Conservation (phyloP, 169 alveolate genomes). For the Theileria annulata region DNA sequence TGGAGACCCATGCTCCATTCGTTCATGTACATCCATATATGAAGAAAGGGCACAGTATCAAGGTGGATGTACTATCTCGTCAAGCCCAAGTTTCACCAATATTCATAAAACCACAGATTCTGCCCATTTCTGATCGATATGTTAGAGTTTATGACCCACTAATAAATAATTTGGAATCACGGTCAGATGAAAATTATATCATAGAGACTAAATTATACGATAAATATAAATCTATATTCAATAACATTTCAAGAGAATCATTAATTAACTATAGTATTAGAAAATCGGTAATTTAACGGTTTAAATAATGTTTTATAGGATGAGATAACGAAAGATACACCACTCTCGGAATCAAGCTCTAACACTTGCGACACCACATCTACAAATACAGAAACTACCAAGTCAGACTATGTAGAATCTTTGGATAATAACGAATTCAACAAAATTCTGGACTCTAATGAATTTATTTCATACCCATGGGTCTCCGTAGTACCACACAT, state of each 20-base stretch:
- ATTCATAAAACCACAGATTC: conserved; percentile 26
- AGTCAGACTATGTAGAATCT: not conserved
- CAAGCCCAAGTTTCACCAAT: conserved; percentile 66
- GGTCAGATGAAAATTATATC: conserved; percentile 1
- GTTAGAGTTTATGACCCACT: conserved; percentile 11
- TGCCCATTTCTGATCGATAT: not conserved
- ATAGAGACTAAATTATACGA: conserved; percentile 12
- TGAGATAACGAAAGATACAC: not conserved
- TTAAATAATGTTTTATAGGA: not conserved
- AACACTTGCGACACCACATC: not conserved
- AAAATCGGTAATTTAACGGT: not conserved
- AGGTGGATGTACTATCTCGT: conserved; percentile 51
- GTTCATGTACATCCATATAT: conserved; percentile 36
- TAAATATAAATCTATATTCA: conserved; percentile 43
- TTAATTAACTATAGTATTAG: conserved; percentile 15
- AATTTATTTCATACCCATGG: not conserved
- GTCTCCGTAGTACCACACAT: not conserved
- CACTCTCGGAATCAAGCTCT: not conserved
- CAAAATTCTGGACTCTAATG: not conserved
- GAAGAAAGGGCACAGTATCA: conserved; percentile 25
- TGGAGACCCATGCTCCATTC: conserved; percentile 39
- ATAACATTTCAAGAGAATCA: conserved; percentile 46
- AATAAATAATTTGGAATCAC: conserved; percentile 16
- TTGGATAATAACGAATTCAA: not conserved
- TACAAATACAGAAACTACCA: not conserved